Base-by-base conservation (phyloP, 2,329 filamentous ascomycete genomes). In the Emergomyces pasteurianus region DNA sequence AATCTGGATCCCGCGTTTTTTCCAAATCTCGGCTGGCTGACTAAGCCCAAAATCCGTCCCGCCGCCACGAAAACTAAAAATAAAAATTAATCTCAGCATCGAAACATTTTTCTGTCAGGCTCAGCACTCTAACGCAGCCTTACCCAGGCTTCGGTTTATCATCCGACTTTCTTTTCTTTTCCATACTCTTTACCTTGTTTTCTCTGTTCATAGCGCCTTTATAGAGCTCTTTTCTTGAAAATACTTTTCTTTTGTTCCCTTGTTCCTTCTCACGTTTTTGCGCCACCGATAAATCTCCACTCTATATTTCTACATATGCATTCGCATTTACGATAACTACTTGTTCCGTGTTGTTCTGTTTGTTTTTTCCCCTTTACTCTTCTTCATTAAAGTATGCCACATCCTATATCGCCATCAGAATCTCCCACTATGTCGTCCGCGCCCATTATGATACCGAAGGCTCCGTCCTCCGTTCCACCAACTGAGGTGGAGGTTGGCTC, bases 401-500 rank as follows among this genome's bases (percentile, higher is more conserved):
- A 81, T 68, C 72, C 65, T 49, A 69, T 75, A 47, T 74, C 75
- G 26, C 71, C 75, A 63, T 70, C 73, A 61, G 73, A 72, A 63
- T 64, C 70, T 63, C 71, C 72, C 67, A 71, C 68, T 66, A 75
- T 76, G 73, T 67, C 78, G 63, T 77, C 74, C 65, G 75, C 79
- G 18, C 58, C 61, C n/a, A 60, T 61, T 31, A 61, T 63, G 55
- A 59, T 63, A 18, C 56, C 63, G 28, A 65, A 65, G 60, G 54
- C 60, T 26, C 54, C 64, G 1, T 60, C 63, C 10, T 60, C 57
- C 7, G 55, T 55, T 9, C 54, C 53, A 16, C 63, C 63, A 4
- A 50, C 85, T 38, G 76, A 83, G 68, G 83, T 85, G 65, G 88
- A 90, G 64, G 77, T 92, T 64, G 75, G 81, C 63, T 80, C 82